Base-by-base conservation (phyloP, 768 basidiomycete species). In the Pholiota conissans region DNA sequence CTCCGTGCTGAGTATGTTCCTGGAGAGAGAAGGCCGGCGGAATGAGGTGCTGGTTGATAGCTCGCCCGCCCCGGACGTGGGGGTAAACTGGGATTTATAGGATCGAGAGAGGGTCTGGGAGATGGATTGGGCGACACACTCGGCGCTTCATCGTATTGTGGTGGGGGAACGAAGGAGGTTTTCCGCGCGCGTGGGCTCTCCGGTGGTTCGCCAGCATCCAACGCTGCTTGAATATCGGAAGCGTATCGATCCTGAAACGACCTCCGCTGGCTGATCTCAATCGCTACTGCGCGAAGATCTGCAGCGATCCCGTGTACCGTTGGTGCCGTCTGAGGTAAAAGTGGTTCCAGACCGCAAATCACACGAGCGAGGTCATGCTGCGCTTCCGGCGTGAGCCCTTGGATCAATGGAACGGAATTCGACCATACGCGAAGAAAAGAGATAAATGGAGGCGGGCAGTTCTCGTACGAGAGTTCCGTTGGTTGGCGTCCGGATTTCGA, bases 311-410 rank as follows among this genome's bases (percentile, higher is more conserved):
- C 84, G 2, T 77, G 72, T 9, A 92, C 66, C 0, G 72, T 64
- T 1, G 73, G 69, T 24, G 79, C 69, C 3, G 71, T 27, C 0
- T 84, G 81, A 0, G 73, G 62, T 0, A 73, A 62, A 26, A 88
- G 52, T 0, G 84, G 77, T 16, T 73, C 69, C 11, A 91, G 82
- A 4, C 79, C 78, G 63, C 93, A 94, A 18, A 94, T 90, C 49
- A 88, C 72, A 2, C 91, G 84, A 0, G 91, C 92, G 27, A 94
- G 87, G 69, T 94, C 92, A 63, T 93, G 89, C 57, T 92, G 89
- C 42, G 82, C 69, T 59, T 89, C 84, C 0, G 88, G 85, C 0
- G 70, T 46, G 11, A 93, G 79, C 1, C 60, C 58, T 55, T 92
- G 89, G 54, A 94, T 90, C 7, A 66, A 65, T 0, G 85, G 80